These are phyloP conservation scores for Pestalotiopsis sp. DNA, from an alignment of 2,329 filamentous ascomycete species.

Conservation along the genomic window DNA sequence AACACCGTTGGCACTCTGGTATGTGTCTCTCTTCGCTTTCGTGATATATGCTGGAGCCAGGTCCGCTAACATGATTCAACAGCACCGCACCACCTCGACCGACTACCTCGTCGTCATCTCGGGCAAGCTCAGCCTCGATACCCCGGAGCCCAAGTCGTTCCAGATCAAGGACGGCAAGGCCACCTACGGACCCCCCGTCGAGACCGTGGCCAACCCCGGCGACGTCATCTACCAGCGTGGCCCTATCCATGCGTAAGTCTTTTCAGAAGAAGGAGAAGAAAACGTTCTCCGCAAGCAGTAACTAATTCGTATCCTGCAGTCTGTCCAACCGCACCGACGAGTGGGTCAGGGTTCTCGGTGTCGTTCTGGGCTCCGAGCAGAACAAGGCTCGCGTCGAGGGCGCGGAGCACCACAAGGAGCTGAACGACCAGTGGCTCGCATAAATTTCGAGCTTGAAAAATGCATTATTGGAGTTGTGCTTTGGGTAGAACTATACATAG, in stretches of 20 bases:
- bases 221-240: slow-evolving; percentile 33
- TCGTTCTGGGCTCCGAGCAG: slow-evolving; percentile 24
- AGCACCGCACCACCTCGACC: slow-evolving; percentile 34
- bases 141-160: slow-evolving; percentile 24
- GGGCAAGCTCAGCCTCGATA: slow-evolving; percentile 29
- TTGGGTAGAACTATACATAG: background rate
- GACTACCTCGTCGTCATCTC: slow-evolving; percentile 32
- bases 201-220: slow-evolving; percentile 28
- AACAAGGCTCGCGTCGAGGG: slow-evolving; percentile 22
- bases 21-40: slow-evolving; percentile 3
- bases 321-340: slow-evolving; percentile 28
- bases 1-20: slow-evolving; percentile 28
- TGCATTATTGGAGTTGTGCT: background rate
- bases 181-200: slow-evolving; percentile 24
- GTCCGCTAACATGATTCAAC: background rate
- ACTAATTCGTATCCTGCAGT: slow-evolving; percentile 13
- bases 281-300: too few species aligned
- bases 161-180: slow-evolving; percentile 24
- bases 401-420: background rate
- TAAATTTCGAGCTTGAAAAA: background rate
- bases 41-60: background rate
- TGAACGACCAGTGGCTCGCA: background rate
- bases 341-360: slow-evolving; percentile 26
- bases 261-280: background rate
- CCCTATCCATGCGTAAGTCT: slow-evolving; percentile 34